Conservation (phyloP, 345 rosid genomes). For the Populus deltoides region DNA sequence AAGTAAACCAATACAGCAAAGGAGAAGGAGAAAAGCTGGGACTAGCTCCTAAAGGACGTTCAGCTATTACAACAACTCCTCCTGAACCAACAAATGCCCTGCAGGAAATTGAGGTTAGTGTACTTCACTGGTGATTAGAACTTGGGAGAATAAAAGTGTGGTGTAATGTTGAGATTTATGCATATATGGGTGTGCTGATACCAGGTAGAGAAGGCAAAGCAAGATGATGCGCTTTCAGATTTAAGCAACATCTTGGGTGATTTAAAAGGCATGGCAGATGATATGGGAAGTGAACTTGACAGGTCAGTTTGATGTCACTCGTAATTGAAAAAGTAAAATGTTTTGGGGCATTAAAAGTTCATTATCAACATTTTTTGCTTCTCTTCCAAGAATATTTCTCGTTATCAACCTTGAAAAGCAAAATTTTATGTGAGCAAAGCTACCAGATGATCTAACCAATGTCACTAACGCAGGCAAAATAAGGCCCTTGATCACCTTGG, state of each 20-base stretch:
- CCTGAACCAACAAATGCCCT: constrained; percentile 18
- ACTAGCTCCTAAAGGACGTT: constrained; percentile 12
- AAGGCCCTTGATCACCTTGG: constrained; percentile 32
- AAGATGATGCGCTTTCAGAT: constrained; percentile 30
- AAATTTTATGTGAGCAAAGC: not conserved
- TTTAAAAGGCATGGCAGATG: constrained; percentile 31
- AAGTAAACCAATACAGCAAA: constrained; percentile 10
- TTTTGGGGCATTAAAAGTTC: not conserved
- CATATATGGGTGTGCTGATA: not conserved
- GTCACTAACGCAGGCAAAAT: constrained; percentile 24
- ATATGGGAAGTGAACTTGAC: constrained; percentile 31
- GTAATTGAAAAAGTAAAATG: not conserved
- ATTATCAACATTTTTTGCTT: not conserved
- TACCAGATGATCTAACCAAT: not conserved
- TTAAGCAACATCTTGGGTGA: constrained; percentile 29
- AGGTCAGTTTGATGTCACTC: constrained; percentile 15
- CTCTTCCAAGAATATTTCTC: not conserved
- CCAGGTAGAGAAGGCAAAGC: constrained; percentile 33
- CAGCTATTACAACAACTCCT: constrained; percentile 28
- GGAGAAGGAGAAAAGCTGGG: constrained; percentile 26
- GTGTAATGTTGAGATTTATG: not conserved
- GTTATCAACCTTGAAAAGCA: not conserved
- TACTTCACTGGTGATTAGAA: not conserved
- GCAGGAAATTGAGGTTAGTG: constrained; percentile 31
- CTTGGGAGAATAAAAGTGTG: not conserved